Evolutionary conservation across 805 yeast genomes (phyloP).

Genomic region (Myxozyma vanderwaltii): DNA sequence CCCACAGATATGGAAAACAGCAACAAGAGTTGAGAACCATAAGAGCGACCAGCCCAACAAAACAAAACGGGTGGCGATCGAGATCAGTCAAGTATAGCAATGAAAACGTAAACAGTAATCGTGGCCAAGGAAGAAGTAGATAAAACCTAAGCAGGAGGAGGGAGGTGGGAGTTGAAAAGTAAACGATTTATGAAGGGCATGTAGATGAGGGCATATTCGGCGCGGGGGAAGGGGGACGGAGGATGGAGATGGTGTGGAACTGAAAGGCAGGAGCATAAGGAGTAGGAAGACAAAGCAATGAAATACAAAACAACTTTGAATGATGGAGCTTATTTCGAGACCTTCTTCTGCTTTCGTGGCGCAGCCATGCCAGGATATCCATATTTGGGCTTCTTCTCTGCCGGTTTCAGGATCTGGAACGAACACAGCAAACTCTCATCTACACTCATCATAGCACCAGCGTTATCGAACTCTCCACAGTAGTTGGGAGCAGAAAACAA

Average conservation of each 20-base stretch:
- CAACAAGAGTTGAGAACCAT: not conserved
- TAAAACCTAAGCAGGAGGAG: not conserved
- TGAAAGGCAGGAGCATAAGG: not conserved
- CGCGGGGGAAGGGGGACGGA: not conserved
- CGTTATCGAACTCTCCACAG: slow-evolving; percentile 98
- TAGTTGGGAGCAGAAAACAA: slow-evolving; percentile 91
- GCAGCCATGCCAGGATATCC: slow-evolving; percentile 40
- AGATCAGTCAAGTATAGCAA: not conserved
- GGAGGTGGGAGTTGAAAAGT: not conserved
- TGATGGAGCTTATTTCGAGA: slow-evolving; percentile 11
- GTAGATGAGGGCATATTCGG: not conserved
- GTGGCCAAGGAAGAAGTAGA: not conserved
- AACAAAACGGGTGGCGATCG: not conserved
- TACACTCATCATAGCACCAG: slow-evolving; percentile 99
- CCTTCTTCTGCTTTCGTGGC: slow-evolving; percentile 33
- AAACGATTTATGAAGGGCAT: not conserved
- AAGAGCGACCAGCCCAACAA: slow-evolving; percentile 1
- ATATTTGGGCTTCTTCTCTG: slow-evolving; percentile 88
- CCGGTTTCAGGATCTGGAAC: slow-evolving; percentile 89
- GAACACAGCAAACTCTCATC: slow-evolving; percentile 95
- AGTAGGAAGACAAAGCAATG: slow-evolving; percentile 2
- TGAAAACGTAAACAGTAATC: not conserved
- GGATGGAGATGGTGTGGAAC: no score
- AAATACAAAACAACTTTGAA: not conserved
- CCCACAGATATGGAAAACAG: not conserved